phyloP scores from a whole-genome alignment of 2,329 filamentous ascomycete genomes.

The Epichloe sp. region DNA sequence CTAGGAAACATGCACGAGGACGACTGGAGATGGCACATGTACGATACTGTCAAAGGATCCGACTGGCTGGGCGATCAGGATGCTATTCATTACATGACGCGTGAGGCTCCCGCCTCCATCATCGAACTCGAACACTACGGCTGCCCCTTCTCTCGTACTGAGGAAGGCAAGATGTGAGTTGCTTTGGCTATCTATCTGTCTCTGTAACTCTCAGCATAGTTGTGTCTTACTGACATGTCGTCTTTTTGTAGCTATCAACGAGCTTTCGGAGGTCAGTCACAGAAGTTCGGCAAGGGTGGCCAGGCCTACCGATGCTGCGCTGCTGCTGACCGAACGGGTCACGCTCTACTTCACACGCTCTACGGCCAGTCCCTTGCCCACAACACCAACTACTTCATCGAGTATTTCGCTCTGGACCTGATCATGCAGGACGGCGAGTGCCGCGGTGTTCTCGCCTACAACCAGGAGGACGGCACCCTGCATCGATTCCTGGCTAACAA shows the following conservation, averaged over 20 bases:
- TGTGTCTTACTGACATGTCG: not conserved
- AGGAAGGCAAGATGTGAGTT: constrained; percentile 82
- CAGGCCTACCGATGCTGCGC: constrained; percentile 97
- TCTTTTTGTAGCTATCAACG: constrained; percentile 65
- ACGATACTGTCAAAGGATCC: constrained; percentile 94
- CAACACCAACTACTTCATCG: constrained; percentile 99
- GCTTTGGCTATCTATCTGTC: too few relatives aligned
- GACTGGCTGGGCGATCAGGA: constrained; percentile 98
- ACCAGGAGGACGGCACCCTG: constrained; percentile 95
- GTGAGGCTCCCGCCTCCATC: constrained; percentile 81
- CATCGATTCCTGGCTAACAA: constrained; percentile 95
- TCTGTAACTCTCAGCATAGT: not conserved
- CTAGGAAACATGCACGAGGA: constrained; percentile 96
- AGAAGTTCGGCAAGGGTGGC: constrained; percentile 89
- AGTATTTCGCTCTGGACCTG: constrained; percentile 93
- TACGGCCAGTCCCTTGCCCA: constrained; percentile 94
- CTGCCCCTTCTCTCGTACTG: constrained; percentile 90
- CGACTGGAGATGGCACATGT: constrained; percentile 99
- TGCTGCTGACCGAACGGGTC: constrained; percentile 90
- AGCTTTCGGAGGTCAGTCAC: constrained; percentile 94
- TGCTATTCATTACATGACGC: constrained; percentile 97
- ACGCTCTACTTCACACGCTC: constrained; percentile 94
- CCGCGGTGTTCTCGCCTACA: constrained; percentile 93
- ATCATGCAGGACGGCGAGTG: constrained; percentile 97
- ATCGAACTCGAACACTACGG: constrained; percentile 96